Conservation (phyloP, 2,329 filamentous ascomycete genomes). For the Fusarium cicatricum region DNA sequence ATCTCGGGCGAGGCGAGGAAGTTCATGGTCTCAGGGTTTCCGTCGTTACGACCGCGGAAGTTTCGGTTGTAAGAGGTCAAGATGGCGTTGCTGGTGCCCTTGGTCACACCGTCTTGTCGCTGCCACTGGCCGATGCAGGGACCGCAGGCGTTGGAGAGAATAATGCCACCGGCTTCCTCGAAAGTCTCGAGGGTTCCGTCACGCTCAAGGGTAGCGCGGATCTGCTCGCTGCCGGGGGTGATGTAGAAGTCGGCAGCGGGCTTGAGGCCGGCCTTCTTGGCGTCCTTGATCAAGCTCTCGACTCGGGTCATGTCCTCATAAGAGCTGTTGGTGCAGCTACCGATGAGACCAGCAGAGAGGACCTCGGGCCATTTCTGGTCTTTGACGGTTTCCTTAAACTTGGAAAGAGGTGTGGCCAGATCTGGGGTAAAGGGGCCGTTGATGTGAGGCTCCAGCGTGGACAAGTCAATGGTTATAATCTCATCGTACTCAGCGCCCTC, state of each 20-base stretch:
- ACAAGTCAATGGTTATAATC: slow-evolving; percentile 94
- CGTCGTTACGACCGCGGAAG: slow-evolving; percentile 96
- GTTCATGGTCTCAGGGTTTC: slow-evolving; percentile 97
- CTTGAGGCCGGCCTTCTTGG: slow-evolving; percentile 91
- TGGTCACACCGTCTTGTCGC: slow-evolving; percentile 82
- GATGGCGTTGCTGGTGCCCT: slow-evolving; percentile 92
- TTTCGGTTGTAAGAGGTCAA: slow-evolving; percentile 98
- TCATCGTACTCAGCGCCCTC: slow-evolving; percentile 90
- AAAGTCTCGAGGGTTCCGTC: slow-evolving; percentile 94
- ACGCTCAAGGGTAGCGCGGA: slow-evolving; percentile 89
- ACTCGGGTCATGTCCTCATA: slow-evolving; percentile 93
- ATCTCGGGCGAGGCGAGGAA: slow-evolving; percentile 97
- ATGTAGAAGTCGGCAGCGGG: slow-evolving; percentile 93
- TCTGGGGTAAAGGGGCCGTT: slow-evolving; percentile 99
- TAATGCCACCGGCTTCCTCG: slow-evolving; percentile 93
- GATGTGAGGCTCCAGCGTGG: slow-evolving; percentile 94
- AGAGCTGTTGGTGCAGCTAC: slow-evolving; percentile 94
- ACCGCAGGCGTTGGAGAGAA: slow-evolving; percentile 94
- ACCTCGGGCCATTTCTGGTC: slow-evolving; percentile 96
- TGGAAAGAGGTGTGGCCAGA: slow-evolving; percentile 95
- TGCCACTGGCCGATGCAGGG: slow-evolving; percentile 96
- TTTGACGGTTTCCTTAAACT: slow-evolving; percentile 94
- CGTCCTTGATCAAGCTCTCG: slow-evolving; percentile 81
- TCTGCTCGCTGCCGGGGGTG: slow-evolving; percentile 96
- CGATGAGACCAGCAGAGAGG: slow-evolving; percentile 95